phyloP scores from a whole-genome alignment of 2,329 filamentous ascomycete genomes.

The Microcyclospora tardicrescens region DNA sequence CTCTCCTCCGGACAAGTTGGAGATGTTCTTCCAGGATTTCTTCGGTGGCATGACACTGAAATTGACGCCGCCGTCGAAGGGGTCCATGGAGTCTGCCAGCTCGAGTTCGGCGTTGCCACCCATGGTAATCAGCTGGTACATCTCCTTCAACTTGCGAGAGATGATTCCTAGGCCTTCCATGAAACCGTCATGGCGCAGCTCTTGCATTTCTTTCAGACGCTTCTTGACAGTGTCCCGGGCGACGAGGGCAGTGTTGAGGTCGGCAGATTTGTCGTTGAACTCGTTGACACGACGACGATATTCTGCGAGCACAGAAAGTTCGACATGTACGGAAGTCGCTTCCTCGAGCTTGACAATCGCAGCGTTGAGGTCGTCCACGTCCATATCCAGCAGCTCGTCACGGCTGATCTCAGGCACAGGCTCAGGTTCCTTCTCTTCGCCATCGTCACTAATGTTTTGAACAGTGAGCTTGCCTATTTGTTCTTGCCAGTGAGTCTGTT shows the following conservation, averaged over 20 bases:
- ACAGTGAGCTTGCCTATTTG: conserved; percentile 74
- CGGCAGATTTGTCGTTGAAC: conserved; percentile 66
- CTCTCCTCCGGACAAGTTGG: conserved; percentile 88
- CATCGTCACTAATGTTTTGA: conserved; percentile 56
- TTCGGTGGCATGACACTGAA: conserved; percentile 99
- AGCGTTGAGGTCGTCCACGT: conserved; percentile 49
- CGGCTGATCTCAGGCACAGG: conserved; percentile 68
- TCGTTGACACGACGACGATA: conserved; percentile 80
- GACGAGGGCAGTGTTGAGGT: conserved; percentile 64
- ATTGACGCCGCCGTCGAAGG: conserved; percentile 90
- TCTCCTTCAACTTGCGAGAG: conserved; percentile 89
- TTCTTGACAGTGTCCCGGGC: conserved; percentile 80
- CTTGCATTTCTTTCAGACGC: conserved; percentile 80
- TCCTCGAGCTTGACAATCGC: conserved; percentile 56
- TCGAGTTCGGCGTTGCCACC: conserved; percentile 96
- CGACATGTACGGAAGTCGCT: conserved; percentile 75
- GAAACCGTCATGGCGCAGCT: conserved; percentile 84
- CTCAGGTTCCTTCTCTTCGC: conserved; percentile 41
- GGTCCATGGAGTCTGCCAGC: conserved; percentile 88
- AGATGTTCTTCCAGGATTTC: conserved; percentile 99
- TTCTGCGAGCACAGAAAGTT: conserved; percentile 76
- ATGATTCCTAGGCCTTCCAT: conserved; percentile 96
- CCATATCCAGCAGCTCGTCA: conserved; percentile 51
- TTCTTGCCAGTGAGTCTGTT: conserved; percentile 73
- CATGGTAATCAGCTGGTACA: conserved; percentile 99